Evolutionary conservation across 495 filamentous ascomycete species (phyloP), one percentile per base, ranked within the genome.

Genomic region (Tuber melanosporum): DNA sequence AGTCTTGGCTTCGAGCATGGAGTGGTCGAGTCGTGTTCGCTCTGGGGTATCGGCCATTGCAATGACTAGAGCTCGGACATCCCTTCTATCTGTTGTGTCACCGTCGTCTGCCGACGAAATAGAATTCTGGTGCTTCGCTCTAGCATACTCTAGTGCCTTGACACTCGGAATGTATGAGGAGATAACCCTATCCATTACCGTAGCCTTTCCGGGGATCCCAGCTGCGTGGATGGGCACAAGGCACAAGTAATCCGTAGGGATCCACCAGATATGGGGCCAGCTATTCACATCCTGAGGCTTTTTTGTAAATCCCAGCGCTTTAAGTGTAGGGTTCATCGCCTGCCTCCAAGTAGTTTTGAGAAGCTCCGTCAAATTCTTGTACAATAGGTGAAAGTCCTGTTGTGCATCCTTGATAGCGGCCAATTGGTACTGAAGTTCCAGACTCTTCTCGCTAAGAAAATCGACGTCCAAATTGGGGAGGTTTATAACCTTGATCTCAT

Each of bases 191-290:
- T 77, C 75, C 14, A 77, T 32, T 4, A 77, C 75, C 5, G 71
- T 73, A 5, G 46, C 7, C 0, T 22, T 36, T 22, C 26, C 22
- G 7, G 41, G 15, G 0, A 20, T 45, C 32, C 75, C 75, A 22
- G 75, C 41, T 14, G 75, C 71, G 20, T 77, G 75, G 3, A 77
- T 32, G 5, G 75, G 75, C 22, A 77, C 46, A 12, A 41, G 22
- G 12, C 75, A 69, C 6, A 77, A 17, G 43, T 41, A 36, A 4
- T 71, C 75, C 44, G 75, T 76, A 12, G 36, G 75, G 4, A 76
- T 45, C 75, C 75, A 76, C 75, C 75, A 72, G 12, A 76, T 62
- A 8, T 26, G 75, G 9, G 75, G 71, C 75, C 75, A 76, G 19
- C 49, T n/a, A 26, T 70, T 43, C 41, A 49, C 36, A 20, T 47